Conservation (phyloP, 2,329 filamentous ascomycete species). For the Coniochaeta sp. region DNA sequence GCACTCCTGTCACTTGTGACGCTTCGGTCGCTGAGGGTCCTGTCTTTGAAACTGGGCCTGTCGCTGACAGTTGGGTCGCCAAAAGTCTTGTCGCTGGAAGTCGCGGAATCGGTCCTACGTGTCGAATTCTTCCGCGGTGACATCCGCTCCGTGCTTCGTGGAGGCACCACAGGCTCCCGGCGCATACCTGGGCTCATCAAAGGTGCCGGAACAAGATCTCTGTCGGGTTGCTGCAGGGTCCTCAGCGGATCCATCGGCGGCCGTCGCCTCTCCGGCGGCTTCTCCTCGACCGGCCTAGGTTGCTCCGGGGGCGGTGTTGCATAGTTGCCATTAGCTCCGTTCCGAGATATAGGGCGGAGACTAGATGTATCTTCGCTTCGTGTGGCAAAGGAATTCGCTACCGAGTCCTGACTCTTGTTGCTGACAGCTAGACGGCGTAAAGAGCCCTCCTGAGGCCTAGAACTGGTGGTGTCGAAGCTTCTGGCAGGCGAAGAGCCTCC, state of each 20-base stretch:
- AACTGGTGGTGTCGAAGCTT: constrained; percentile 44
- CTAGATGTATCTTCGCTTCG: constrained; percentile 45
- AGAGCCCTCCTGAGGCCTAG: constrained; percentile 29
- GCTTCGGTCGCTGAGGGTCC: constrained; percentile 18
- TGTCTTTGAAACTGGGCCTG: not conserved
- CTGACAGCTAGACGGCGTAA: constrained; percentile 39
- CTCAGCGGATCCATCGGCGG: constrained; percentile 58
- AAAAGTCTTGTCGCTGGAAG: constrained; percentile 5
- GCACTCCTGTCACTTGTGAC: constrained; percentile 4
- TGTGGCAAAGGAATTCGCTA: constrained; percentile 38
- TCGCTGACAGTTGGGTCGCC: not conserved
- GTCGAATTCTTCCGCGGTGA: constrained; percentile 36
- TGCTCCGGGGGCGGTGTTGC: constrained; percentile 15
- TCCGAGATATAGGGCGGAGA: constrained; percentile 44
- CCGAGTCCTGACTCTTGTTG: constrained; percentile 52
- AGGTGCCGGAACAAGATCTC: constrained; percentile 50
- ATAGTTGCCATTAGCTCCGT: constrained; percentile 24
- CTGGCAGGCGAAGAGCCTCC: constrained; percentile 38
- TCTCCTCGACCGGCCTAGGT: constrained; percentile 28
- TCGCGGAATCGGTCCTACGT: constrained; percentile 12
- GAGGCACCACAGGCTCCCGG: constrained; percentile 37
- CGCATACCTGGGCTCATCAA: constrained; percentile 43
- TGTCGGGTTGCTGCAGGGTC: constrained; percentile 35
- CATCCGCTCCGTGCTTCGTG: constrained; percentile 42
- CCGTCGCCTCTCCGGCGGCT: constrained; percentile 54